Base-by-base conservation (phyloP, 495 filamentous ascomycete species). In the Letharia lupina region DNA sequence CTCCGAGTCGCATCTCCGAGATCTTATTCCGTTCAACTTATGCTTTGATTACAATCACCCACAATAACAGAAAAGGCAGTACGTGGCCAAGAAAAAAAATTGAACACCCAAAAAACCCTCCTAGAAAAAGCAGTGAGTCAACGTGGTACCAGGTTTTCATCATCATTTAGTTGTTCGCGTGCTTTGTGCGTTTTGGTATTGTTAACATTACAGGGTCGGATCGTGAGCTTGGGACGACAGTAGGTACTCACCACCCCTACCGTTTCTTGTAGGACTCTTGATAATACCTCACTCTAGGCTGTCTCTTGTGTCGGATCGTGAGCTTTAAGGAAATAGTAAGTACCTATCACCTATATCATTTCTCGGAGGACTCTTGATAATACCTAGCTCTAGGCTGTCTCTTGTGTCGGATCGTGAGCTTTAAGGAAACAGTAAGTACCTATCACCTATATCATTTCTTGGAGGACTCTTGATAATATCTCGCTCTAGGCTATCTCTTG, bases 1-100 rank as follows among this genome's bases (percentile, higher is more conserved):
- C 6, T 52, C 48, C 48, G 48, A 52, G 48, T 52, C 48, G 31
- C 23, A 52, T 52, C 48, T n/a, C 18, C 45, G 45, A 48, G 0
- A 48, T 6, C 7, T 52, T 12, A n/a, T 52, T 1, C 48, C 1
- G 2, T 52, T 23, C 2, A 10, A 12, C 9, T 52, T 52, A 28
- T 5, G 23, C 48, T 52, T 13, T 52, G 48, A 52, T 52, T 52
- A 52, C 48, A 52, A 52, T 52, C 48, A 52, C 48, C 48, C 48
- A 6, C 48, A 48, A 52, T 52, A 28, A 52, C n/a, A 52, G 48
- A 52, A 52, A 52, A 52, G 23, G n/a, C n/a, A 28, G 1, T 52
- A 52, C 48, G n/a, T 12, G 45, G 48, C 48, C n/a, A 28, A 28
- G 1, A 28, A 52, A 52, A 52, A 52, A 52, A 52, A 13, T 20